Conservation (phyloP, 306 rosid species). For the Quercus rubra region DNA sequence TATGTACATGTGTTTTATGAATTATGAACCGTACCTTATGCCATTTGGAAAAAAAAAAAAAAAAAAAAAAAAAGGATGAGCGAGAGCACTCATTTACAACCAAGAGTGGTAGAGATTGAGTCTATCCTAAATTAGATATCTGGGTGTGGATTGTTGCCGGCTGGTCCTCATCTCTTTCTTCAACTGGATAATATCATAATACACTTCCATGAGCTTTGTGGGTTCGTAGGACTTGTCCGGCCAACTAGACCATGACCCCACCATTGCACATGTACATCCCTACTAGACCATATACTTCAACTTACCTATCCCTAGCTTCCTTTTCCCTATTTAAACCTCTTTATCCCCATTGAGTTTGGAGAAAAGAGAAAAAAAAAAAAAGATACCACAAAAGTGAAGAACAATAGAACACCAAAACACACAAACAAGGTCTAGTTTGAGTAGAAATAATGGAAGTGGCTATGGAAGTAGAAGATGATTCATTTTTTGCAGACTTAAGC, state of each 20-base stretch:
- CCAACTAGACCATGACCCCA: slow-evolving; percentile 64
- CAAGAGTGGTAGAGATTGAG: slow-evolving; percentile 29
- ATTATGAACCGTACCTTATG: slow-evolving; percentile 5
- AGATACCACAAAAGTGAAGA: neutral
- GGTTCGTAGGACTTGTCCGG: slow-evolving; percentile 44
- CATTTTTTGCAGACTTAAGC: slow-evolving; percentile 72
- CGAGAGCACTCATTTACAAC: slow-evolving; percentile 27
- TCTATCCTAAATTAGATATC: slow-evolving; percentile 49
- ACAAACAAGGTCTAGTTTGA: neutral
- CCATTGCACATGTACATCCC: slow-evolving; percentile 68
- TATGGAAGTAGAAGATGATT: slow-evolving; percentile 68
- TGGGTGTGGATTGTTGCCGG: slow-evolving; percentile 50
- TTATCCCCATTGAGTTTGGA: slow-evolving; percentile 21
- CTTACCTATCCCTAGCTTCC: slow-evolving; percentile 8
- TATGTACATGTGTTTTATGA: neutral
- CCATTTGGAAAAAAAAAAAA: neutral
- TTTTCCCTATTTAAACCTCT: slow-evolving; percentile 36
- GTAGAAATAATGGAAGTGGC: slow-evolving; percentile 41
- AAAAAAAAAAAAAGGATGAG: slow-evolving; percentile 27
- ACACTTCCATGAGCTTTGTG: slow-evolving; percentile 50
- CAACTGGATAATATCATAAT: slow-evolving; percentile 54
- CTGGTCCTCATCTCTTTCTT: slow-evolving; percentile 45
- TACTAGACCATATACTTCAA: slow-evolving; percentile 23
- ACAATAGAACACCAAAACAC: neutral
- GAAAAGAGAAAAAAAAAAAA: slow-evolving; percentile 3